phyloP scores from a whole-genome alignment of 805 yeast genomes.

The Candida peoriensis region DNA sequence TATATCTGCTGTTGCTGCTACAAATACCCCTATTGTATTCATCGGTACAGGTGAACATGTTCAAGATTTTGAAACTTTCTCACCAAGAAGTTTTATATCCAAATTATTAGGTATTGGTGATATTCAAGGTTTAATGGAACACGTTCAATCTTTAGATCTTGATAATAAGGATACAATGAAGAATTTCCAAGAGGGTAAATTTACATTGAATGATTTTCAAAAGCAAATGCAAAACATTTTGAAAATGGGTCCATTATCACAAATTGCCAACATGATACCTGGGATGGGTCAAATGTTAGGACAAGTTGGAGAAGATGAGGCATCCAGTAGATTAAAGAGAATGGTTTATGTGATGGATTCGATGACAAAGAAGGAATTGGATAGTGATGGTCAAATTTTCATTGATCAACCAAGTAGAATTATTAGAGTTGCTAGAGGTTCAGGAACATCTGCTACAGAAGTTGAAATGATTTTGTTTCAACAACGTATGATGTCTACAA shows the following conservation, averaged over 20 bases:
- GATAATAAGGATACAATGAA: conserved; percentile 89
- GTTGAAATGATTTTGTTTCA: conserved; percentile 90
- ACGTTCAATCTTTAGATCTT: conserved; percentile 79
- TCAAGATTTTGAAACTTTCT: conserved; percentile 84
- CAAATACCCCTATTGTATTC: conserved; percentile 89
- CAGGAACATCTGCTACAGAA: conserved; percentile 88
- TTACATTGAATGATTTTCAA: conserved; percentile 85
- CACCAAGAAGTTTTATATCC: conserved; percentile 86
- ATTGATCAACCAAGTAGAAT: conserved; percentile 72
- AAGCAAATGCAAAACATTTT: conserved; percentile 92
- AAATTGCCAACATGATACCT: conserved; percentile 94
- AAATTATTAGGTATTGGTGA: conserved; percentile 94
- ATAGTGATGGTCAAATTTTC: conserved; percentile 66
- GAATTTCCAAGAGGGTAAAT: conserved; percentile 91
- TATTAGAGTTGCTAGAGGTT: conserved; percentile 87
- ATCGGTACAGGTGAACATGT: conserved; percentile 99
- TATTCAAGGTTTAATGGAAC: conserved; percentile 89
- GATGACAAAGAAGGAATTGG: conserved; percentile 89
- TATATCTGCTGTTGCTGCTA: conserved; percentile 96
- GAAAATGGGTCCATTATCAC: conserved; percentile 95
- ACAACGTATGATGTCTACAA: conserved; percentile 88
- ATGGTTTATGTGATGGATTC: conserved; percentile 94
- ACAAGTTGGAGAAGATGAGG: conserved; percentile 89
- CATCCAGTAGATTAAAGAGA: conserved; percentile 73
- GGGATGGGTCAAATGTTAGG: conserved; percentile 83